These are phyloP conservation scores for Boletus tomentosulus DNA, from an alignment of 768 basidiomycete genomes.

Conservation along the genomic window DNA sequence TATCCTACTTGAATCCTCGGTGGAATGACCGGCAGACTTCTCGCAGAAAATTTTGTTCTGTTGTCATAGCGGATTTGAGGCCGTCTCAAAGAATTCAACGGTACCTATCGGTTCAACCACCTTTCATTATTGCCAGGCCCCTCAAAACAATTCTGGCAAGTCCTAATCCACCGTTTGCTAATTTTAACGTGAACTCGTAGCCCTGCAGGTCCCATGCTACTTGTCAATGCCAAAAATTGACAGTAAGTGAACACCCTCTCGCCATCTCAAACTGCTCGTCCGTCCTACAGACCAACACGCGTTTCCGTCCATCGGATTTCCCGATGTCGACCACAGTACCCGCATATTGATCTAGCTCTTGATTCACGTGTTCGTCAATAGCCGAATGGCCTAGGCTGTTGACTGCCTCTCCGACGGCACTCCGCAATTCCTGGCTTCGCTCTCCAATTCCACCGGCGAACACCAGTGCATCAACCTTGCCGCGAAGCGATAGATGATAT, in stretches of 20 bases:
- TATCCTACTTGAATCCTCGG: not conserved
- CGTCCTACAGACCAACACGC: constrained; percentile 59
- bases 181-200: not conserved
- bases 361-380: constrained; percentile 48
- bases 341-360: constrained; percentile 30
- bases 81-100: not conserved
- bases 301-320: constrained; percentile 23
- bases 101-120: no score
- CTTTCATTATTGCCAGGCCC: no score
- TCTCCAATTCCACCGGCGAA: constrained; percentile 92
- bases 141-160: not conserved
- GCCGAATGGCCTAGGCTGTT: constrained; percentile 57
- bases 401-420: constrained; percentile 50
- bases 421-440: constrained; percentile 55
- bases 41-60: not conserved
- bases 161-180: not conserved
- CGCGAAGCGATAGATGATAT: constrained; percentile 70
- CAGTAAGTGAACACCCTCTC: constrained; percentile 31
- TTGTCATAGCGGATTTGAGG: not conserved
- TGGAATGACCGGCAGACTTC: no score
- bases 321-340: constrained; percentile 49
- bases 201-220: no score
- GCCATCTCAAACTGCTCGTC: constrained; percentile 61
- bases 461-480: constrained; percentile 70
- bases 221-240: constrained; percentile 15